Conservation (phyloP, 73 alveolate genomes). For the Paraurostyla sp. region DNA sequence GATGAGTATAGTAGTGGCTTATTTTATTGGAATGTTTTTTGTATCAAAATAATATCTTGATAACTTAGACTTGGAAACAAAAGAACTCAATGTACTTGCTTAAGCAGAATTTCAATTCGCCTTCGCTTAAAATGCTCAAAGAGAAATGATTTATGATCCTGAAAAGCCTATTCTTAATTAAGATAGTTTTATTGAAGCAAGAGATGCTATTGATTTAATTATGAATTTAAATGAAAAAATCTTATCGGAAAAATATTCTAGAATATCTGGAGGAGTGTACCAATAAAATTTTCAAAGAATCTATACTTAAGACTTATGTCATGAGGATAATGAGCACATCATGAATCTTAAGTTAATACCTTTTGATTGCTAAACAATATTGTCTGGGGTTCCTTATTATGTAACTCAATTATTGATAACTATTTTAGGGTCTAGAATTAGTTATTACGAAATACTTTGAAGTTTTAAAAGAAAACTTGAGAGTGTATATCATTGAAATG, state of each 20-base stretch:
- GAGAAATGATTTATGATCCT: constrained; percentile 45
- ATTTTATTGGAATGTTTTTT: constrained; percentile 33
- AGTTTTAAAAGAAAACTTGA: background rate
- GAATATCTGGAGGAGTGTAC: background rate
- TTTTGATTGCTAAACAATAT: background rate
- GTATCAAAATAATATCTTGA: background rate
- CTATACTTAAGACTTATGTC: too few relatives aligned
- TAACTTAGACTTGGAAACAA: background rate
- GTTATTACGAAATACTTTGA: constrained; percentile 27
- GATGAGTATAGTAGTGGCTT: background rate
- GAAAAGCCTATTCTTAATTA: background rate
- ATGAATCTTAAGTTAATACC: background rate
- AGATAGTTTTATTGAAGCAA: constrained; percentile 36
- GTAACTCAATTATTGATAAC: background rate
- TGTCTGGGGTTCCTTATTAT: too few relatives aligned
- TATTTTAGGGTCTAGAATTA: constrained; percentile 22
- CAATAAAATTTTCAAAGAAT: background rate
- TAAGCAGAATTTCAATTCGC: constrained; percentile 20
- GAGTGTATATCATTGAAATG: background rate
- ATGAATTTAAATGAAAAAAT: background rate
- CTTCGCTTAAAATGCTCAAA: constrained; percentile 44
- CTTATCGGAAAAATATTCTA: background rate
- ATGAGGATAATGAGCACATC: too few relatives aligned
- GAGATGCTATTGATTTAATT: background rate
- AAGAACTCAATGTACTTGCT: constrained; percentile 34